These are phyloP conservation scores for Starmerella vitae DNA, from an alignment of 805 yeast species.

Conservation along the genomic window DNA sequence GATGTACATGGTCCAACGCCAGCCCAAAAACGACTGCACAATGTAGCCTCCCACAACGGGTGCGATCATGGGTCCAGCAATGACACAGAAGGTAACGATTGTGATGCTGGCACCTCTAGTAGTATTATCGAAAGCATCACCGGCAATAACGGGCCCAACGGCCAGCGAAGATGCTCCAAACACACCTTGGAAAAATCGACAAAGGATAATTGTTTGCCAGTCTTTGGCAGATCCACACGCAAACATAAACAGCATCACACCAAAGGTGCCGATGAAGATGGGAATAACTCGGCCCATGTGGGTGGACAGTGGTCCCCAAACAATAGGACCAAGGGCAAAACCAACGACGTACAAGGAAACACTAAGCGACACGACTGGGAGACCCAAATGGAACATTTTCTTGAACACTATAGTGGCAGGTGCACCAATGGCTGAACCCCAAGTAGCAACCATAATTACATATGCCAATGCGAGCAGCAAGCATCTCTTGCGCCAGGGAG, in stretches of 20 bases:
- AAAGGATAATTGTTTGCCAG: constrained; percentile 52
- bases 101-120: constrained; percentile 66
- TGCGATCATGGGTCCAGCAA: constrained; percentile 61
- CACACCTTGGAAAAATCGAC: constrained; percentile 71
- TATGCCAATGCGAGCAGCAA: constrained; percentile 37
- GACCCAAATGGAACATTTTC: constrained; percentile 44
- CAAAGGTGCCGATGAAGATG: constrained; percentile 41
- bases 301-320: constrained; percentile 86
- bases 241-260: constrained; percentile 47
- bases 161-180: constrained; percentile 77
- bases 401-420: constrained; percentile 41
- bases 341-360: constrained; percentile 79
- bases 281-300: constrained; percentile 57
- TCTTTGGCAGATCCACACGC: constrained; percentile 71
- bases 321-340: constrained; percentile 81
- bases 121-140: constrained; percentile 58
- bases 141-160: constrained; percentile 74
- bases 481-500: constrained; percentile 33
- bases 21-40: constrained; percentile 46
- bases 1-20: constrained; percentile 75
- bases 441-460: constrained; percentile 41
- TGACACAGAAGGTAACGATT: constrained; percentile 55
- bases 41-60: constrained; percentile 69
- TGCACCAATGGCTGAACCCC: constrained; percentile 78
- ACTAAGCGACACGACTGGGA: constrained; percentile 59